These are phyloP conservation scores for Neurospora sp. DNA, from an alignment of 495 filamentous ascomycete species.

Conservation along the genomic window DNA sequence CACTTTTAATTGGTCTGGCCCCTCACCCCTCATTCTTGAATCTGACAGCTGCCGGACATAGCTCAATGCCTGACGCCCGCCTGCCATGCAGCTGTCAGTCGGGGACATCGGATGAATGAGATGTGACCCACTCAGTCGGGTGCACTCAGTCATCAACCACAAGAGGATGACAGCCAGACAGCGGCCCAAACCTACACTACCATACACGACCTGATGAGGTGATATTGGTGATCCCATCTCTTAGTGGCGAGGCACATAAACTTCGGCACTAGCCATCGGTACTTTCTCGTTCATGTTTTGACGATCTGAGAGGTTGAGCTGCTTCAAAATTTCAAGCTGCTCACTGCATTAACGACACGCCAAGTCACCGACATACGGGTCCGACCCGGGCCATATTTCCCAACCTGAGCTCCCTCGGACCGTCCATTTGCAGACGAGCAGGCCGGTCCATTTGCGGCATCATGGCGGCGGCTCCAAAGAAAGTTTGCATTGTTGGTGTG, in stretches of 20 bases:
- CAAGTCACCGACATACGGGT: not conserved
- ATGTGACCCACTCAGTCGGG: not conserved
- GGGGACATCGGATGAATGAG: not conserved
- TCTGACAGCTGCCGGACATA: not conserved
- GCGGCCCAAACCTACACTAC: too few relatives aligned
- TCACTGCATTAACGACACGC: not conserved
- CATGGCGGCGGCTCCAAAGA: constrained; percentile 30
- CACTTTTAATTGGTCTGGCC: not conserved
- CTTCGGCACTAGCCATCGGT: too few relatives aligned
- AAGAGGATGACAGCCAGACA: not conserved
- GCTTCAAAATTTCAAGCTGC: not conserved
- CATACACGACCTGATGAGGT: too few relatives aligned
- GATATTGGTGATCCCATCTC: not conserved
- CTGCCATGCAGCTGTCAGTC: not conserved
- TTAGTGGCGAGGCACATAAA: not conserved
- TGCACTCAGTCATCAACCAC: not conserved
- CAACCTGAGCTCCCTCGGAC: not conserved
- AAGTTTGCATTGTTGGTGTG: constrained; percentile 58
- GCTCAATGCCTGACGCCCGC: not conserved
- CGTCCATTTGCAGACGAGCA: not conserved
- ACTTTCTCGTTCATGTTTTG: too few relatives aligned
- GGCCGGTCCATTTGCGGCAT: not conserved
- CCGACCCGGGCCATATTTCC: not conserved
- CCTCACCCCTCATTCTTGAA: not conserved
- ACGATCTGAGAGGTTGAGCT: not conserved